Conservation (phyloP, 2,329 filamentous ascomycete genomes). For the Teratosphaeria zuluensis region DNA sequence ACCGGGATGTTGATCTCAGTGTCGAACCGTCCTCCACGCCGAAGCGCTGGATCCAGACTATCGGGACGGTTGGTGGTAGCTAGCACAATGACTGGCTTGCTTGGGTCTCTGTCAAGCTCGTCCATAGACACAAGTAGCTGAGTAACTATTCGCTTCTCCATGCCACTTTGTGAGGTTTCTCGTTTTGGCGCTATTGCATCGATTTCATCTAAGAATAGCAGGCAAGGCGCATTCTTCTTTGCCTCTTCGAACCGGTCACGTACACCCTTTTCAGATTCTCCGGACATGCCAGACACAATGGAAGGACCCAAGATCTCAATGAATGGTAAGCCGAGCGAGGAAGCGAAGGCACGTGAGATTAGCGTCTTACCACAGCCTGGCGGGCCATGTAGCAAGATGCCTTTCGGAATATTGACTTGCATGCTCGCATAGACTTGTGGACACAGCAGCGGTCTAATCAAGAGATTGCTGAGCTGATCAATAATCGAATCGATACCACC, state of each 20-base stretch:
- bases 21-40: constrained; percentile 67
- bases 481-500: constrained; percentile 69
- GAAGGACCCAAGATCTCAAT: constrained; percentile 75
- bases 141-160: constrained; percentile 78
- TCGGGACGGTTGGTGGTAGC: constrained; percentile 86
- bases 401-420: constrained; percentile 60
- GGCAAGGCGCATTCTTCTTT: constrained; percentile 71
- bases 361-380: constrained; percentile 82
- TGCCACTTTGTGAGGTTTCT: constrained; percentile 73
- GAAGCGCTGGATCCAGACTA: constrained; percentile 69
- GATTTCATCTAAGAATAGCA: constrained; percentile 87
- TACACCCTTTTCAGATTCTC: constrained; percentile 80
- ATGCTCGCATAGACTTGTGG: constrained; percentile 57
- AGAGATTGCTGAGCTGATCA: constrained; percentile 56
- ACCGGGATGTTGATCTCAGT: constrained; percentile 80
- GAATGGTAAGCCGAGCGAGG: constrained; percentile 65
- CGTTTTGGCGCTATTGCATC: constrained; percentile 83
- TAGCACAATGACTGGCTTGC: constrained; percentile 73
- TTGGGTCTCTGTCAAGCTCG: constrained; percentile 55
- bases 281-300: constrained; percentile 77
- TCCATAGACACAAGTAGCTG: constrained; percentile 84
- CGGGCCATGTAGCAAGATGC: constrained; percentile 71
- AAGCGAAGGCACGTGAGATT: constrained; percentile 70
- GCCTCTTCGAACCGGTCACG: constrained; percentile 82
- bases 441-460: constrained; percentile 62